A percentile compares a stretch with the other conserved stretches of the same genome.
These are phyloP conservation scores for Colletotrichum sp. DNA, from an alignment of 2,329 filamentous ascomycete genomes.

Conservation along the genomic window DNA sequence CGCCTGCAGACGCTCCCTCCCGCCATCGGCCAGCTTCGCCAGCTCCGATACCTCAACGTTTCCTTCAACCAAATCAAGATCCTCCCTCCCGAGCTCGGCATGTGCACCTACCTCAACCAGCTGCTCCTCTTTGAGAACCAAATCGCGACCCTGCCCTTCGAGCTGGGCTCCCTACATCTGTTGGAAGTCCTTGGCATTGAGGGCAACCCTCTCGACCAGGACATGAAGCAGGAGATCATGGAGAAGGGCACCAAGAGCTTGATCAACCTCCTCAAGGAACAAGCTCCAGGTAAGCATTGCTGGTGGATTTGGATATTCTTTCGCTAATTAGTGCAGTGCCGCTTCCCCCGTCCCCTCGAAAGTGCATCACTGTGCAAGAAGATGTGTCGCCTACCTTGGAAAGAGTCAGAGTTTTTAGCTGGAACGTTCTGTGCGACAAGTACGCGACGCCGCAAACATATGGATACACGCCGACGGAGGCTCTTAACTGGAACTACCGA, in stretches of 20 bases:
- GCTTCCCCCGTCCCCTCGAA: conserved; percentile 75
- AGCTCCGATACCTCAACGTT: conserved; percentile 82
- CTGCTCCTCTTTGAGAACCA: conserved; percentile 91
- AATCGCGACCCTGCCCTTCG: conserved; percentile 80
- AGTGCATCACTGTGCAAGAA: conserved; percentile 79
- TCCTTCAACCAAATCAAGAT: conserved; percentile 86
- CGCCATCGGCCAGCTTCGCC: conserved; percentile 81
- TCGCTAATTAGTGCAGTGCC: conserved; percentile 63
- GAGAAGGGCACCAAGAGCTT: conserved; percentile 87
- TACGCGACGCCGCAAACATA: conserved; percentile 87
- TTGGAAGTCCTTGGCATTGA: conserved; percentile 91
- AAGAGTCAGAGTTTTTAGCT: conserved; percentile 84
- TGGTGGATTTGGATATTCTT: not conserved
- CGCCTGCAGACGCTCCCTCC: conserved; percentile 82
- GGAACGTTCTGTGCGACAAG: conserved; percentile 95
- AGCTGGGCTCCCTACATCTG: conserved; percentile 87
- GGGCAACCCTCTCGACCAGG: conserved; percentile 82
- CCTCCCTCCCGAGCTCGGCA: conserved; percentile 90
- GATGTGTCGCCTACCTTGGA: conserved; percentile 66
- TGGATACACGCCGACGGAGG: conserved; percentile 85
- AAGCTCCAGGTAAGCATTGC: conserved; percentile 74
- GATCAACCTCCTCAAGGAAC: conserved; percentile 82
- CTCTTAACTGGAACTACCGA: conserved; percentile 86
- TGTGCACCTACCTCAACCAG: conserved; percentile 91
- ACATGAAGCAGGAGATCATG: conserved; percentile 81